Percentiles rank a stretch among this genome's conserved stretches.
Evolutionary conservation across 768 basidiomycete genomes (phyloP).

Genomic region (Scleroderma citrinum): DNA sequence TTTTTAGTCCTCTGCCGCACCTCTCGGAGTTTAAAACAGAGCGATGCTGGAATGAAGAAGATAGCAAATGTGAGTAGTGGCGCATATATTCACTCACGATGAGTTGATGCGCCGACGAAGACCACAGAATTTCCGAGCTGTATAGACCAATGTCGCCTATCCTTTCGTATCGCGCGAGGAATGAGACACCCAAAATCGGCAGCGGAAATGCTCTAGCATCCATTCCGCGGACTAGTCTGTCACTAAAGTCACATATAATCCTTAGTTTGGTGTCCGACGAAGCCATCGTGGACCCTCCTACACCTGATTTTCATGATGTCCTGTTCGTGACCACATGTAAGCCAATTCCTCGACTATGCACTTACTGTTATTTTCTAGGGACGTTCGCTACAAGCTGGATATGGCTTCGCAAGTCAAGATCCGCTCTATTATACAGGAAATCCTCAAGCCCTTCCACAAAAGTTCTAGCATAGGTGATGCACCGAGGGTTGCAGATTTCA

Average conservation of each 20-base stretch:
- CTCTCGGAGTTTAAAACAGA: conserved; percentile 31
- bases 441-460: conserved; percentile 15
- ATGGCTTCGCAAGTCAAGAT: conserved; percentile 19
- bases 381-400: conserved; percentile 27
- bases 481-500: conserved; percentile 23
- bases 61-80: conserved; percentile 29
- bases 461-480: conserved; percentile 8
- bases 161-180: conserved; percentile 40
- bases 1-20: conserved; percentile 9
- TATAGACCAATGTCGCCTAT: conserved; percentile 39
- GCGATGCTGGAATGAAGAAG: conserved; percentile 31
- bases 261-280: conserved; percentile 26
- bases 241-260: conserved; percentile 16
- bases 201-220: conserved; percentile 17
- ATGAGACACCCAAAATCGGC: conserved; percentile 42
- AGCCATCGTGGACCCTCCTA: conserved; percentile 24
- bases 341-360: neutral
- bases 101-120: conserved; percentile 12
- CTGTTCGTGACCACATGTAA: conserved; percentile 30
- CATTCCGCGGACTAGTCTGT: conserved; percentile 19
- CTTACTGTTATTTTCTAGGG: conserved; percentile 19
- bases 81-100: conserved; percentile 4
- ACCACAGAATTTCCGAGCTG: conserved; percentile 14
- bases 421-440: conserved; percentile 23
- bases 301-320: conserved; percentile 30